Conservation (phyloP, 805 yeast genomes). For the Nakazawaea pomicola region DNA sequence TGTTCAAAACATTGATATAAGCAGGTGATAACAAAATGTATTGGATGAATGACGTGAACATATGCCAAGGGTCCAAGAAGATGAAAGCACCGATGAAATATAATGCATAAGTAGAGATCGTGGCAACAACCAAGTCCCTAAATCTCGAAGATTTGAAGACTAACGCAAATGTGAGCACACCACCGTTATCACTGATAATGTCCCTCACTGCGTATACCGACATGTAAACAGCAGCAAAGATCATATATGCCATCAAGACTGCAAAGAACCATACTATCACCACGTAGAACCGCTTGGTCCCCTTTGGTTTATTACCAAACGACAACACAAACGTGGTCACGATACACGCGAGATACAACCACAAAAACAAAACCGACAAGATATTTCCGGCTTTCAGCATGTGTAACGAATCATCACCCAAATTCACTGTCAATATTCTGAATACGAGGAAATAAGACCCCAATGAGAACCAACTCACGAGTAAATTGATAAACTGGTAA, state of each 20-base stretch:
- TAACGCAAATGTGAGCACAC: constrained; percentile 34
- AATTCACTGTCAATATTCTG: constrained; percentile 75
- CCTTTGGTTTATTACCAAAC: constrained; percentile 91
- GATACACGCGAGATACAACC: constrained; percentile 79
- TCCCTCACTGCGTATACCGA: constrained; percentile 57
- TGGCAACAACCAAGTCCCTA: constrained; percentile 82
- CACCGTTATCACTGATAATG: constrained; percentile 27
- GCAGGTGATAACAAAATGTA: constrained; percentile 83
- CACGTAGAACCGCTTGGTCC: constrained; percentile 75
- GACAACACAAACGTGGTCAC: constrained; percentile 85
- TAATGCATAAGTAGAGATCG: constrained; percentile 76
- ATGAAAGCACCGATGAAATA: constrained; percentile 75
- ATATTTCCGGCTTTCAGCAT: constrained; percentile 59
- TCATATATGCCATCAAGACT: constrained; percentile 79
- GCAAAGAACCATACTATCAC: constrained; percentile 79
- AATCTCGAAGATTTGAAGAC: constrained; percentile 67
- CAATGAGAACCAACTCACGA: constrained; percentile 89
- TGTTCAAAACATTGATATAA: constrained; percentile 85
- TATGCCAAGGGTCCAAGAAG: constrained; percentile 88
- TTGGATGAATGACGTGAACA: constrained; percentile 83
- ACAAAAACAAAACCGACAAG: constrained; percentile 71
- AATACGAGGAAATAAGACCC: constrained; percentile 89
- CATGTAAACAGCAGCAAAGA: constrained; percentile 81
- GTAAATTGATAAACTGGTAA: constrained; percentile 67
- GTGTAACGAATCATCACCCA: constrained; percentile 47